Percentiles rank a stretch among this genome's conserved stretches.
Evolutionary conservation across 352 stramenopile genomes (phyloP).

Genomic region (Pythium scleroteichum): DNA sequence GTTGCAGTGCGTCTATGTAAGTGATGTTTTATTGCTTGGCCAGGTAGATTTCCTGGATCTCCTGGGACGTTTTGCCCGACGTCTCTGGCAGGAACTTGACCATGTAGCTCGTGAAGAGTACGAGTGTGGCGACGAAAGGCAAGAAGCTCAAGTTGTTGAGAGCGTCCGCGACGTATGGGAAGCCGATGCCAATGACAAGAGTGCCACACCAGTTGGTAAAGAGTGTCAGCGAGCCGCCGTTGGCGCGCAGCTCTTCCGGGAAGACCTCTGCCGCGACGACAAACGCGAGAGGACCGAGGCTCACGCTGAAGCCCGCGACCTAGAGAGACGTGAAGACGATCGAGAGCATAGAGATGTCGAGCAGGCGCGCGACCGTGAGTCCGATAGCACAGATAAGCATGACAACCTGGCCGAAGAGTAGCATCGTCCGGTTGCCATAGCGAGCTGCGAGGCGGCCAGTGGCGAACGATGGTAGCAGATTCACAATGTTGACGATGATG

Average conservation of each 20-base stretch:
- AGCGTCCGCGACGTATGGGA: conserved; percentile 52
- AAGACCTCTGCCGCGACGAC: conserved; percentile 58
- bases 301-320: conserved; percentile 45
- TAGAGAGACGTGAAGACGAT: conserved; percentile 56
- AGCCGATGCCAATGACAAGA: conserved; percentile 56
- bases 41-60: conserved; percentile 57
- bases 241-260: conserved; percentile 49
- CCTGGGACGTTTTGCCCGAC: conserved; percentile 50
- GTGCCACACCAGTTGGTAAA: conserved; percentile 58
- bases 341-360: conserved; percentile 32
- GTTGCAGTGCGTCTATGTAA: too few relatives aligned
- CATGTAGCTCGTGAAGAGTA: conserved; percentile 47
- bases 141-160: conserved; percentile 45
- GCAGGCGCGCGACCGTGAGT: conserved; percentile 41
- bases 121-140: conserved; percentile 49
- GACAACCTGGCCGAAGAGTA: conserved; percentile 44
- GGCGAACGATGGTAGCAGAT: conserved; percentile 49
- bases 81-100: conserved; percentile 58
- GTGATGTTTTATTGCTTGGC: neutral
- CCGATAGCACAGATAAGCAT: conserved; percentile 56
- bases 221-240: conserved; percentile 45
- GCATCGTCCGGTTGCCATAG: conserved; percentile 49
- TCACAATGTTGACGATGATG: conserved; percentile 56
- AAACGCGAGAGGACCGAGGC: conserved; percentile 55
- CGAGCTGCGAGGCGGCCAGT: conserved; percentile 37